Conservation (phyloP, 2,329 filamentous ascomycete species). For the Bipolaris zeicola region DNA sequence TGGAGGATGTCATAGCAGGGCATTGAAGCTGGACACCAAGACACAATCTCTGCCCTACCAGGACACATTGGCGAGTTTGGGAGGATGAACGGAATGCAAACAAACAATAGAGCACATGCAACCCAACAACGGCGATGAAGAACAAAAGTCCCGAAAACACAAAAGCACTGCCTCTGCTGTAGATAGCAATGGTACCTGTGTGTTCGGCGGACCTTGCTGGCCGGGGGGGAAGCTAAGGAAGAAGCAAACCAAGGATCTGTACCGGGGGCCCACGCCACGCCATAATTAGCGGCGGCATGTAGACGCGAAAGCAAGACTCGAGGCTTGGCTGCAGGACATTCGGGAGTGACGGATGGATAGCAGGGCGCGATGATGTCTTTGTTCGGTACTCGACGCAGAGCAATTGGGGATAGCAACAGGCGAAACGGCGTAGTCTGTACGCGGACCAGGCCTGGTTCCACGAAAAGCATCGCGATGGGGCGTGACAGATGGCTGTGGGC, state of each 20-base stretch:
- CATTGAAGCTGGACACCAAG: conserved; percentile 8
- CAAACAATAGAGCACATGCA: background rate
- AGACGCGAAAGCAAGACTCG: conserved; percentile 14
- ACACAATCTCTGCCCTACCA: too few species aligned
- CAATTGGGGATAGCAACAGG: background rate
- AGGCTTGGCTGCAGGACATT: conserved; percentile 18
- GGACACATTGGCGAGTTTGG: too few species aligned
- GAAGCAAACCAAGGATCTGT: conserved; percentile 18
- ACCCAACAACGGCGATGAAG: background rate
- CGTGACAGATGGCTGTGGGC: background rate
- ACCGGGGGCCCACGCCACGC: conserved; percentile 10
- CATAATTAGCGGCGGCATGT: conserved; percentile 21
- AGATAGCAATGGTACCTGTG: background rate
- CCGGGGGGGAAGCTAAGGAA: background rate
- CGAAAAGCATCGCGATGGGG: background rate
- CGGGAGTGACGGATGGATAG: conserved; percentile 16
- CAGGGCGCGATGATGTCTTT: conserved; percentile 12
- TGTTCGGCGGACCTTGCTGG: background rate
- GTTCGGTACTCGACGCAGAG: conserved; percentile 4
- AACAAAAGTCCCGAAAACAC: background rate
- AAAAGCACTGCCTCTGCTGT: background rate
- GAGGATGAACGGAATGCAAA: background rate
- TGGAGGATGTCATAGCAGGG: conserved; percentile 32
- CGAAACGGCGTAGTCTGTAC: conserved; percentile 2
- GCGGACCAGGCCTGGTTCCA: conserved; percentile 1